A percentile compares a stretch with the other conserved stretches of the same genome.
Conservation (phyloP, 2,329 filamentous ascomycete genomes). For the Dendrostoma leiphaemia region DNA sequence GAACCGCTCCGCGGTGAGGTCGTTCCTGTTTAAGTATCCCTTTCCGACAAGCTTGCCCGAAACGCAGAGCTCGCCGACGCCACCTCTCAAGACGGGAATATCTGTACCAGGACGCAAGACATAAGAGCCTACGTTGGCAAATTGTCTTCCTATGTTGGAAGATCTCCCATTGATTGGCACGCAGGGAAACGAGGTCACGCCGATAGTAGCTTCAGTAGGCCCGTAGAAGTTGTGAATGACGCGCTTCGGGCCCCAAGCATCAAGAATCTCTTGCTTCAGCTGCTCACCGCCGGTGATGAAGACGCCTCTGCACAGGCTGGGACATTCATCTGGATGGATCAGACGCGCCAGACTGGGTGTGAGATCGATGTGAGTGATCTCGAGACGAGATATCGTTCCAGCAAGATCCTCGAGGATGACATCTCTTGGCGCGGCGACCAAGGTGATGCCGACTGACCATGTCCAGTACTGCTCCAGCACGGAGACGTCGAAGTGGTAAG, state of each 20-base stretch:
- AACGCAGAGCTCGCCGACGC: constrained; percentile 83
- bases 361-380: constrained; percentile 87
- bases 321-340: constrained; percentile 76
- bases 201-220: constrained; percentile 90
- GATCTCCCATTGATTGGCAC: constrained; percentile 76
- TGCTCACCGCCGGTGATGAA: constrained; percentile 93
- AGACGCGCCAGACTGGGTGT: constrained; percentile 84
- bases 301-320: constrained; percentile 74
- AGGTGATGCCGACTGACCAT: constrained; percentile 84
- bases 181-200: constrained; percentile 83
- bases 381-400: constrained; percentile 65
- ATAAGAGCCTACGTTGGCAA: constrained; percentile 82
- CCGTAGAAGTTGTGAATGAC: constrained; percentile 94
- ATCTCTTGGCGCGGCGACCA: constrained; percentile 80
- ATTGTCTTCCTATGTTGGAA: constrained; percentile 84
- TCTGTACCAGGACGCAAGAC: constrained; percentile 71
- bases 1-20: constrained; percentile 77
- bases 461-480: constrained; percentile 95
- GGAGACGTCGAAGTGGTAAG: constrained; percentile 92
- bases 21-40: constrained; percentile 77
- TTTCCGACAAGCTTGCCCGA: constrained; percentile 85
- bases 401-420: constrained; percentile 81
- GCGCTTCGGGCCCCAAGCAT: constrained; percentile 74
- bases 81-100: constrained; percentile 71
- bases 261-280: constrained; percentile 83